These are phyloP conservation scores for Keithomyces neogunnii DNA, from an alignment of 2,329 filamentous ascomycete species.

Conservation along the genomic window DNA sequence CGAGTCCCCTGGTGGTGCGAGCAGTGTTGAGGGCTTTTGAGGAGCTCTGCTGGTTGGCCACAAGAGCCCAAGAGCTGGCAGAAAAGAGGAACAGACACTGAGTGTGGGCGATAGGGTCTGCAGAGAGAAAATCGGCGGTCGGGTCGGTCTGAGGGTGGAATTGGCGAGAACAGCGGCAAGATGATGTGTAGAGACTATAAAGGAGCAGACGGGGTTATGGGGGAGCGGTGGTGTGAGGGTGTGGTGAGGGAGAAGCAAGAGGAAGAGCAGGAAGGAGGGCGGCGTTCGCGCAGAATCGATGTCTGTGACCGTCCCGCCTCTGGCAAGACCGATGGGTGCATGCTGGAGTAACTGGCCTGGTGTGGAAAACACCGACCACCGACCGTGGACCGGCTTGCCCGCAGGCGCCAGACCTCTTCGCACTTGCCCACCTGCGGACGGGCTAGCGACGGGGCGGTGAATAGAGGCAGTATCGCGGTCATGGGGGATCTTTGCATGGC, in stretches of 20 bases:
- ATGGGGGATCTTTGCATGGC: constrained; percentile 12
- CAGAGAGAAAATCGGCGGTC: neutral
- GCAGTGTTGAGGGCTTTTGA: neutral
- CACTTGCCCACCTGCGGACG: neutral
- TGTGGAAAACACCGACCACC: neutral
- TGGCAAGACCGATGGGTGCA: neutral
- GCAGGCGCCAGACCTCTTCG: neutral
- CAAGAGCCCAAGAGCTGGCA: neutral
- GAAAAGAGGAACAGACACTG: neutral
- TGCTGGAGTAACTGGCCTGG: neutral
- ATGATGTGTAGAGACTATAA: neutral
- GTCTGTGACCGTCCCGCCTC: constrained; percentile 6
- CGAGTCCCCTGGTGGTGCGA: neutral
- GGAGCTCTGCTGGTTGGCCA: neutral
- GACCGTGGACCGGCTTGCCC: neutral
- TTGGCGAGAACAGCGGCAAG: constrained; percentile 1
- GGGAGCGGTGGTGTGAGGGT: neutral
- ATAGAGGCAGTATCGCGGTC: constrained; percentile 20
- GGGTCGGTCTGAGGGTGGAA: neutral
- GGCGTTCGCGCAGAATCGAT: constrained; percentile 7
- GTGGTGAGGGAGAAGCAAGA: constrained; percentile 5
- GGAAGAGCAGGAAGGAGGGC: constrained; percentile 2
- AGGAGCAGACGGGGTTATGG: neutral
- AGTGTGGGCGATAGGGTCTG: constrained; percentile 3
- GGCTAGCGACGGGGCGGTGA: constrained; percentile 15